These are phyloP conservation scores for Aspergillus pseudoterreus DNA, from an alignment of 2,329 filamentous ascomycete species.

Conservation along the genomic window DNA sequence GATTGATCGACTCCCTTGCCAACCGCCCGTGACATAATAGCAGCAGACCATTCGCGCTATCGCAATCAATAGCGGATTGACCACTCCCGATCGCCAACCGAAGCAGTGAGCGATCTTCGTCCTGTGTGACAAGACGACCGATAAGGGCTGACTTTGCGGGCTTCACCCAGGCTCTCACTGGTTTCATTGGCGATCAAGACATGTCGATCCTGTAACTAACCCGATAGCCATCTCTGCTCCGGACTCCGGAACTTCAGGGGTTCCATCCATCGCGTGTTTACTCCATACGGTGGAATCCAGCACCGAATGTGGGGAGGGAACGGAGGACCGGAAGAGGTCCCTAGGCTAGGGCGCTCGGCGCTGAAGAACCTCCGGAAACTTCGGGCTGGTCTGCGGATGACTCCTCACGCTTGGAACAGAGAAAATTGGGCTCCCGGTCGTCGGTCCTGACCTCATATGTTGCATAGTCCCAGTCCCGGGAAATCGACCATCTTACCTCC, in stretches of 20 bases:
- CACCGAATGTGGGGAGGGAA: not conserved
- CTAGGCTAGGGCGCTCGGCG: conserved; percentile 16
- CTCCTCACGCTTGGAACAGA: not conserved
- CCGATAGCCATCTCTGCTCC: not conserved
- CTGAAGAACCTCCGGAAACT: conserved; percentile 16
- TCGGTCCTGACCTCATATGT: not conserved
- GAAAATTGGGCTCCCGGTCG: not conserved
- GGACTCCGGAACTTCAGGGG: not conserved
- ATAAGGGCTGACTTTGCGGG: not conserved
- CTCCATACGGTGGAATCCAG: not conserved
- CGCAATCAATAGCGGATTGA: not conserved
- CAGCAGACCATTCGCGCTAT: not conserved
- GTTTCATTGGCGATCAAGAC: not conserved
- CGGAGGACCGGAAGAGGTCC: not conserved
- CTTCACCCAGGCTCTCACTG: not conserved
- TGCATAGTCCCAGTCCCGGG: not conserved
- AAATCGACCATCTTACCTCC: not conserved
- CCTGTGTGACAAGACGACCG: not conserved
- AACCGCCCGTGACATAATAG: not conserved
- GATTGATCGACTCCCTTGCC: not conserved
- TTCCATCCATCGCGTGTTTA: not conserved
- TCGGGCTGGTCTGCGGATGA: not conserved
- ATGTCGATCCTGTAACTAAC: not conserved
- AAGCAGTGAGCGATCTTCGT: not conserved
- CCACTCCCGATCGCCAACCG: not conserved